Evolutionary conservation across 305 asterid species (phyloP).

Genomic region (Lippia alba): DNA sequence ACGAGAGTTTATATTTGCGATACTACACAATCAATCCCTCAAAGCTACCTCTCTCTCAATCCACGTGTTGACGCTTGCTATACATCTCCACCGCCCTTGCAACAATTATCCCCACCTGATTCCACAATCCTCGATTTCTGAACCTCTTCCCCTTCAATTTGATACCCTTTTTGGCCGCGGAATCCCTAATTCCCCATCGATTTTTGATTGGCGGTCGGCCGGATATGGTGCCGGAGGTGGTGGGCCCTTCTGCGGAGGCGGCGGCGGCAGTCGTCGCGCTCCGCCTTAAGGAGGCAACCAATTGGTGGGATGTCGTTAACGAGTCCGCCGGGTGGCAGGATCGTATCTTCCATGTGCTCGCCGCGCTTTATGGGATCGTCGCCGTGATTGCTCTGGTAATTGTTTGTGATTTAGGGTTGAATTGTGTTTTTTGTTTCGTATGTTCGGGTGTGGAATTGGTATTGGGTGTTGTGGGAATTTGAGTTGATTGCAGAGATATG

Average conservation of each 20-base stretch:
- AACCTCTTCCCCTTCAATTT: background rate
- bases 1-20: background rate
- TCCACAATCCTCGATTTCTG: constrained; percentile 24
- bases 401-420: background rate
- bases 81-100: constrained; percentile 35
- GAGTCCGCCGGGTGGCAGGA: constrained; percentile 83
- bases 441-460: background rate
- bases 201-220: constrained; percentile 33
- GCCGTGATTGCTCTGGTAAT: constrained; percentile 83
- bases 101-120: constrained; percentile 22
- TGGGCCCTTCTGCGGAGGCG: constrained; percentile 46
- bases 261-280: constrained; percentile 54
- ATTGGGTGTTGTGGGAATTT: constrained; percentile 1
- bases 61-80: constrained; percentile 48
- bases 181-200: constrained; percentile 18
- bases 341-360: constrained; percentile 73
- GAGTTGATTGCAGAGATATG: background rate
- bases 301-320: constrained; percentile 89
- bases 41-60: background rate
- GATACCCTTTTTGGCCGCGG: constrained; percentile 23
- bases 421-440: background rate
- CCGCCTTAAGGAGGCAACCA: constrained; percentile 66
- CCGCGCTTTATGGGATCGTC: constrained; percentile 80
- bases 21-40: background rate
- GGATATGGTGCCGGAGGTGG: constrained; percentile 48